These are phyloP conservation scores for Ophiostoma australiae DNA, from an alignment of 2,329 filamentous ascomycete genomes.

Conservation along the genomic window DNA sequence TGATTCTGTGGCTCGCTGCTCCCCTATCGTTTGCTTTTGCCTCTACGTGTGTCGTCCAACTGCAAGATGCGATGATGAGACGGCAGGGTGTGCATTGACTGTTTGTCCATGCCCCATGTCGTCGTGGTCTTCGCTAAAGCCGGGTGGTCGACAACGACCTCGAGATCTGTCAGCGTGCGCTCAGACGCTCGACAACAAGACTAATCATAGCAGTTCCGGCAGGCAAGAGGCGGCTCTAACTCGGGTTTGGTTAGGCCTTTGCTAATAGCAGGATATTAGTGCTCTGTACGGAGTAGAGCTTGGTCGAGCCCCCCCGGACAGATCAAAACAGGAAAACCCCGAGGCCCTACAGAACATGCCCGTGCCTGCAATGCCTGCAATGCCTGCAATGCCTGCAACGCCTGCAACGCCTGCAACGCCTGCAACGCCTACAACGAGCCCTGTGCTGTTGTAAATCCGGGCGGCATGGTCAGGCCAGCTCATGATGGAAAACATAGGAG, in stretches of 20 bases:
- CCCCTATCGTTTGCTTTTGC: background rate
- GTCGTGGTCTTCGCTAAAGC: background rate
- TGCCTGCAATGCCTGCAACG: background rate
- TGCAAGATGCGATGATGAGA: background rate
- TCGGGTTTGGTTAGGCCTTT: background rate
- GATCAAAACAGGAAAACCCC: background rate
- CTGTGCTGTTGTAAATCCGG: background rate
- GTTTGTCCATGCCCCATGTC: background rate
- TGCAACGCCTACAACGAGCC: background rate
- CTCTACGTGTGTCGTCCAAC: background rate
- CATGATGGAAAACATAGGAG: background rate
- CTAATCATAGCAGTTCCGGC: background rate
- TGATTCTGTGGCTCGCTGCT: background rate
- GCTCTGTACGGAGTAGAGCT: no score
- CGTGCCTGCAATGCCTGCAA: no score
- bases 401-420: no score
- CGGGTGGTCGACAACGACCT: background rate
- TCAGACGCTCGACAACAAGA: background rate
- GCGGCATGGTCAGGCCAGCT: background rate
- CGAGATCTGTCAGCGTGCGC: background rate
- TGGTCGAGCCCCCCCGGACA: background rate
- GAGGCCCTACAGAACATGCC: background rate
- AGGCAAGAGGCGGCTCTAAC: background rate
- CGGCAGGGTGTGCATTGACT: conserved; percentile 1
- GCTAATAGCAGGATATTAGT: background rate